Conservation (phyloP, 768 basidiomycete genomes). For the Lentinula lateritia region DNA sequence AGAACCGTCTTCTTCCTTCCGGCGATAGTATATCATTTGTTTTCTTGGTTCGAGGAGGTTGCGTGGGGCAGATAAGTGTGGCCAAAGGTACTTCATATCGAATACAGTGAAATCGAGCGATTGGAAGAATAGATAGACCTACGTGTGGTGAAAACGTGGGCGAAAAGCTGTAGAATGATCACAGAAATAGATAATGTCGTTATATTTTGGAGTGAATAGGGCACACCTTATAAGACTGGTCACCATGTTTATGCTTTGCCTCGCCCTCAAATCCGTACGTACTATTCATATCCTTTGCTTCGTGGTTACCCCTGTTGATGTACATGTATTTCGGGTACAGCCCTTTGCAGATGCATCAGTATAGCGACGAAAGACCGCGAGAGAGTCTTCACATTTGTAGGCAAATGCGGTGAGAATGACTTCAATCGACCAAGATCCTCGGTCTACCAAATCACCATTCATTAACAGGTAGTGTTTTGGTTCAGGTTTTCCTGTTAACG, state of each 20-base stretch:
- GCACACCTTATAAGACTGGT: slow-evolving; percentile 84
- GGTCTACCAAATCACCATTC: slow-evolving; percentile 96
- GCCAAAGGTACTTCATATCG: slow-evolving; percentile 74
- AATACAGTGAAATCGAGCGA: slow-evolving; percentile 1
- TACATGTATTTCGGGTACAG: slow-evolving; percentile 85
- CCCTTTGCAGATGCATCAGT: slow-evolving; percentile 47
- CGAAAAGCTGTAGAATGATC: slow-evolving; percentile 60
- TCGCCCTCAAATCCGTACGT: slow-evolving; percentile 95
- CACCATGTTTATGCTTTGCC: slow-evolving; percentile 93
- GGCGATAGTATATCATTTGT: slow-evolving; percentile 69
- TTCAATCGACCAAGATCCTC: slow-evolving; percentile 94
- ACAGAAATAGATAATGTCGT: not conserved
- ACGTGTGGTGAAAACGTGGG: slow-evolving; percentile 90
- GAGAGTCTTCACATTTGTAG: slow-evolving; percentile 71
- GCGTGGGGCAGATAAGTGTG: slow-evolving; percentile 75
- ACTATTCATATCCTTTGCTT: slow-evolving; percentile 95
- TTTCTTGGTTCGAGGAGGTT: slow-evolving; percentile 39
- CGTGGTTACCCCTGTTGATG: slow-evolving; percentile 96
- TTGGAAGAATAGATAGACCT: slow-evolving; percentile 20
- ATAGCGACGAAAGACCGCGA: not conserved
- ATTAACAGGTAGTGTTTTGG: slow-evolving; percentile 83
- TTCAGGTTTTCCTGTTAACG: slow-evolving; percentile 79
- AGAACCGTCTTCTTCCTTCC: slow-evolving; percentile 81
- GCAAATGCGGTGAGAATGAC: slow-evolving; percentile 91
- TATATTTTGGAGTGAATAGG: not conserved